Evolutionary conservation across 768 basidiomycete genomes (phyloP), one percentile per base, ranked within the genome.

Genomic region (Collybia sordida): DNA sequence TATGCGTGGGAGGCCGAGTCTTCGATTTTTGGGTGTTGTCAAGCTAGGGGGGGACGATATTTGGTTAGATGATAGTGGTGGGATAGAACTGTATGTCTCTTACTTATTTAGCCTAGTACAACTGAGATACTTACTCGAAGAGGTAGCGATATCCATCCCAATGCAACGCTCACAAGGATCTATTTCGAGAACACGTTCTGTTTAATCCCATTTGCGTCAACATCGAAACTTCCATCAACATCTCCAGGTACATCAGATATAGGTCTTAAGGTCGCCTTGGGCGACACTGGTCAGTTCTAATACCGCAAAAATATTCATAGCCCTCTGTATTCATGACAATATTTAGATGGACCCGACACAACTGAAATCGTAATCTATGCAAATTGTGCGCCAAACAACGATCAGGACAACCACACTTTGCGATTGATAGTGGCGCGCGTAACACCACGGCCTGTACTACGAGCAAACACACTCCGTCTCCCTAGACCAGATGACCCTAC

Each of bases 401-500:
- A 55, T 44, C 47, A 47, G 23, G 47, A 38, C 53, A 43, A 47
- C 48, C 46, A 40, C 45, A 64, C 25, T 0, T 61, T 87, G 18
- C 67, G 71, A 24, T 69, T 88, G 41, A 58, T 71, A 15, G 86
- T 86, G 6, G 85, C 81, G 0, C 80, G 84, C 35, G 74, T 88
- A 51, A 71, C 75, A 70, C 35, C 61, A 77, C 57, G 60, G 64
- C 14, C 40, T 17, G 59, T 56, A 18, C 72, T 70, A 1, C 54
- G 64, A 27, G 59, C 65, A 14, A 63, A 74, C 8, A 59, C 57
- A 1, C 52, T 60, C 5, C 71, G 79, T 5, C 61, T 71, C 0
- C 85, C 85, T 3, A 74, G 89, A 28, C 89, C 89, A 0, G 89
- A 91, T 53, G 89, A 91, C 52, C 89, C 88, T 0, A 88, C 83